Evolutionary conservation across 2,329 filamentous ascomycete genomes (phyloP), one percentile per base, ranked within the genome.

Genomic region (Diaporthe velutina): DNA sequence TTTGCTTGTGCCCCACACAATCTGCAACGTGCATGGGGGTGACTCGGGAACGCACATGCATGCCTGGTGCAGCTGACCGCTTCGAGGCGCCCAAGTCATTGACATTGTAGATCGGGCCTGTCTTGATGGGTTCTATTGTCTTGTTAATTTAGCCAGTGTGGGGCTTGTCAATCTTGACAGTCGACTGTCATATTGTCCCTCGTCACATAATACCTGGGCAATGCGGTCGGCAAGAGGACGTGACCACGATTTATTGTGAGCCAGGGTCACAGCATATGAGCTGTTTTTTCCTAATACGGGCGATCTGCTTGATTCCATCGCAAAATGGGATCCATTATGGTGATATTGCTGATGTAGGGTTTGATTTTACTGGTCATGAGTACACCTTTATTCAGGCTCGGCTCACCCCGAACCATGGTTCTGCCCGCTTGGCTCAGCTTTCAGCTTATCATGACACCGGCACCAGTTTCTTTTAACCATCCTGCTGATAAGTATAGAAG

Each of bases 1-100:
- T 68, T 68, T 68, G 64, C 64, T 68, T 68, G 13, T 68, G 48
- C 33, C 54, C 48, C 64, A 67, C 30, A 25, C 33, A 68, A 68
- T 38, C 45, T 52, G 45, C 64, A 38, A 28, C 12, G 45, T 67
- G 45, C 64, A 67, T 52, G 30, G 30, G 55, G 60, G 64, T 68
- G 64, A 68, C 40, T 54, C 64, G 48, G 64, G 33, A 68, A 68
- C 30, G n/a, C 48, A 54, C 64, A 68, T 68, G 13, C 64, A 54
- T 68, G 48, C 35, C 2, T 38, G 30, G 30, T 50, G 64, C 64
- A 68, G 48, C 48, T 28, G 48, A 8, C 64, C 48, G 33, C 45
- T 50, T 70, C 35, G 30, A 28, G 64, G 13, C 4, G 5, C 33
- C 22, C n/a, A 28, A 54, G 54, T 25, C 33, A 4, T 54, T 52